phyloP scores from a whole-genome alignment of 768 basidiomycete species.

The Calocybe cyanea region DNA sequence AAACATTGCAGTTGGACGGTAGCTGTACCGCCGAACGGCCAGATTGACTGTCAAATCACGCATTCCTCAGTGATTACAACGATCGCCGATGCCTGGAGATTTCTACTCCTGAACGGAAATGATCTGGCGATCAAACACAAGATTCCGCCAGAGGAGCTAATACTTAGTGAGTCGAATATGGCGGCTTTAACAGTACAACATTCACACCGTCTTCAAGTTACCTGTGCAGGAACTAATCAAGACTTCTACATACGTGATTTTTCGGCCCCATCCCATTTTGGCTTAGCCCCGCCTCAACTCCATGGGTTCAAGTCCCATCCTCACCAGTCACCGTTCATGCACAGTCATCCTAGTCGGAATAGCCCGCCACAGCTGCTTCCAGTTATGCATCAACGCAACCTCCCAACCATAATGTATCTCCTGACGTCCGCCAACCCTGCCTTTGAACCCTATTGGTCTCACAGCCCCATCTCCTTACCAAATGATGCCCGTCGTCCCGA shows the following conservation, averaged over 20 bases:
- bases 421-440: constrained; percentile 33
- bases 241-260: constrained; percentile 37
- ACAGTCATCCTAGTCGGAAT: constrained; percentile 9
- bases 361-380: constrained; percentile 3
- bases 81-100: constrained; percentile 35
- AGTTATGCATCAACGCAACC: constrained; percentile 19
- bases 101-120: constrained; percentile 29
- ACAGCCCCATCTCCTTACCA: constrained; percentile 15
- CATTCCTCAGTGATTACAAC: constrained; percentile 24
- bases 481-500: constrained; percentile 5
- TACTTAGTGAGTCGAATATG: constrained; percentile 31
- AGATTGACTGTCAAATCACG: constrained; percentile 34
- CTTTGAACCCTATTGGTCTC: constrained; percentile 36
- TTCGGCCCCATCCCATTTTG: constrained; percentile 14
- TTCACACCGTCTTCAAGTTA: constrained; percentile 25
- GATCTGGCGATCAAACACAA: constrained; percentile 25
- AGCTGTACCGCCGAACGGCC: constrained; percentile 30
- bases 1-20: constrained; percentile 39
- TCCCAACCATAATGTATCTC: constrained; percentile 39
- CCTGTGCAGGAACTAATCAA: constrained; percentile 35
- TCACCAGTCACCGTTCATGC: constrained; percentile 9
- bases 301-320: constrained; percentile 12
- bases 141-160: constrained; percentile 38
- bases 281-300: constrained; percentile 10
- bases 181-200: not conserved